phyloP scores from a whole-genome alignment of 257 asterid species.

The Voacanga thouarsii region DNA sequence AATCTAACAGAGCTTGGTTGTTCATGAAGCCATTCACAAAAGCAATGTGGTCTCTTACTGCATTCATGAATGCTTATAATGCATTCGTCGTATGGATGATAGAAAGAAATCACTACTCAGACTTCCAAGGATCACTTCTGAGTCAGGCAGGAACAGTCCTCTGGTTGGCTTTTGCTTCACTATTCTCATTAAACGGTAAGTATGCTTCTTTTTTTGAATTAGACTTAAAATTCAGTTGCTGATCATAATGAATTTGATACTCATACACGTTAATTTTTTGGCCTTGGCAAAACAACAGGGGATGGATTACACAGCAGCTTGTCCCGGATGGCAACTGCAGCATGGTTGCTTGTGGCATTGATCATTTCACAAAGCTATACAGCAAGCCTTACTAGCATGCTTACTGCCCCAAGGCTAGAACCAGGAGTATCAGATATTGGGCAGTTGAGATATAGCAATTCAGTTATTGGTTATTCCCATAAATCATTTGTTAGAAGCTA shows the following conservation, averaged over 20 bases:
- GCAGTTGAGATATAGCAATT: slow-evolving; percentile 24
- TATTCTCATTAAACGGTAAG: slow-evolving; percentile 31
- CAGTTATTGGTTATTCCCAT: slow-evolving; percentile 25
- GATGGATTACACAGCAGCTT: slow-evolving; percentile 33
- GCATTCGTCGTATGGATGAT: slow-evolving; percentile 45
- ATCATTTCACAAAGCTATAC: slow-evolving; percentile 45
- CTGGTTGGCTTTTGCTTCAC: slow-evolving; percentile 33
- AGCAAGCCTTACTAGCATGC: slow-evolving; percentile 43
- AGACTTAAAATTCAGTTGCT: neutral
- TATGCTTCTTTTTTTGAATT: neutral
- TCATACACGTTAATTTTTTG: neutral
- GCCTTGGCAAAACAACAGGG: slow-evolving; percentile 13
- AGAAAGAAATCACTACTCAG: slow-evolving; percentile 27
- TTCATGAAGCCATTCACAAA: slow-evolving; percentile 48
- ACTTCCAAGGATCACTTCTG: slow-evolving; percentile 25
- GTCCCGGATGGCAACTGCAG: slow-evolving; percentile 36
- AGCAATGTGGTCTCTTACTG: slow-evolving; percentile 36
- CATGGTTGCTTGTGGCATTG: slow-evolving; percentile 38
- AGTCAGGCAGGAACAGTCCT: slow-evolving; percentile 30
- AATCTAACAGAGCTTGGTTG: slow-evolving; percentile 29
- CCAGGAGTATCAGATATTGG: slow-evolving; percentile 32
- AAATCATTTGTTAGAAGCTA: slow-evolving; percentile 25
- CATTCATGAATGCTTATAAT: slow-evolving; percentile 21
- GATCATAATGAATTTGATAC: neutral
- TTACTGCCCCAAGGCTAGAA: slow-evolving; percentile 27